Conservation (phyloP, 352 stramenopile species). For the Phytophthora citricola region DNA sequence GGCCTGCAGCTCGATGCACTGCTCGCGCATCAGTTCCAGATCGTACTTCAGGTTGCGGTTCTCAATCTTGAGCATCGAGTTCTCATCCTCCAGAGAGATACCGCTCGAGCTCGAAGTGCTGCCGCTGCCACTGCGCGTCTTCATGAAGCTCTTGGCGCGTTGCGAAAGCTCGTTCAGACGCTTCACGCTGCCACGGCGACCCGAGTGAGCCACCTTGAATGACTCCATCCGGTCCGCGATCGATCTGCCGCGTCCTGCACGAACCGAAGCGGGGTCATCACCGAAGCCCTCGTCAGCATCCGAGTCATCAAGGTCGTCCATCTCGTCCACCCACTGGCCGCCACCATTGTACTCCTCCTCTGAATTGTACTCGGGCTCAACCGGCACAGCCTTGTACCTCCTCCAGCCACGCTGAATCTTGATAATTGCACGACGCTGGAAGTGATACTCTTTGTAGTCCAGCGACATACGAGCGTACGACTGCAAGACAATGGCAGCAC, state of each 20-base stretch:
- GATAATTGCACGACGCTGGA: conserved; percentile 69
- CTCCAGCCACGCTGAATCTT: conserved; percentile 78
- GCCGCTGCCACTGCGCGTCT: conserved; percentile 61
- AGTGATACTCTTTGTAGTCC: conserved; percentile 76
- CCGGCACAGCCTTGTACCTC: conserved; percentile 51
- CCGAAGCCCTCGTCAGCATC: conserved; percentile 63
- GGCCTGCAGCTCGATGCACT: conserved; percentile 87
- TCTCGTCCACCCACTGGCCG: conserved; percentile 58
- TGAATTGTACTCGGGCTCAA: conserved; percentile 42
- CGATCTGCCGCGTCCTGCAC: conserved; percentile 48
- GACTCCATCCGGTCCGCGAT: conserved; percentile 72
- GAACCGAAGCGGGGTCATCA: conserved; percentile 43
- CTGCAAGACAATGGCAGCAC: conserved; percentile 78
- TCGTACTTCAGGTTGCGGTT: conserved; percentile 91
- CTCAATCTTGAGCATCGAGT: conserved; percentile 88
- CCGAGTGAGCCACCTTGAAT: conserved; percentile 53
- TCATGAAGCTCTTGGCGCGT: conserved; percentile 79
- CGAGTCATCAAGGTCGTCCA: conserved; percentile 50
- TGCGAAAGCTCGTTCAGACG: conserved; percentile 78
- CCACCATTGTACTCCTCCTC: conserved; percentile 49
- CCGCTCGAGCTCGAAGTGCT: conserved; percentile 72
- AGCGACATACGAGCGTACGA: conserved; percentile 83
- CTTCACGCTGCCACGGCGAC: conserved; percentile 63
- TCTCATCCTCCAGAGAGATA: conserved; percentile 84
- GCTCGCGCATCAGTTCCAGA: conserved; percentile 88